Evolutionary conservation across 2,329 filamentous ascomycete species (phyloP), one percentile per base, ranked within the genome.

Genomic region (Colletotrichum cuscutae): DNA sequence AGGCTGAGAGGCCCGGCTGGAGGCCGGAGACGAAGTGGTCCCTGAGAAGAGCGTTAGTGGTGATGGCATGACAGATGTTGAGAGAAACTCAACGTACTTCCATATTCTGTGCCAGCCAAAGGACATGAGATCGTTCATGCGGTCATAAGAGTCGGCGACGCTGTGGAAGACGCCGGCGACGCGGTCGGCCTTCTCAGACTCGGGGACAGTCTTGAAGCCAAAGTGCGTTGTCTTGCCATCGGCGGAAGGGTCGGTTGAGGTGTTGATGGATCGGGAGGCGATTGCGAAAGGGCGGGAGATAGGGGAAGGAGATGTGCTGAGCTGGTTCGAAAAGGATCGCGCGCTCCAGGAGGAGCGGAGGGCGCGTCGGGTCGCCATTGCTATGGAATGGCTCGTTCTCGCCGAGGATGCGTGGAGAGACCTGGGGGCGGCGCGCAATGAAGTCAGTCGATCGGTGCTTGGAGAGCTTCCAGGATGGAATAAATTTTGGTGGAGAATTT

Each of bases 71-170:
- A 37, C 30, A 42, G 32, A 42, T 30, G 24, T 15, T 15, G 37
- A 57, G 61, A 49, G 49, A 37, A 12, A 22, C 19, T 11, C 58
- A n/a, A 82, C 88, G 62, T 77, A 90, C 90, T 93, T 99, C 97
- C 97, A 99, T 49, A 99, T 86, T 56, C 97, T 93, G 83, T 99
- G 97, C 84, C 98, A 95, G 68, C 97, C 97, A 60, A 99, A 90
- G 8, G 97, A 98, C 97, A 99, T 99, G 77, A 98, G 89, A 82
- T 99, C 97, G 85, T 99, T 99, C 97, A 99, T 99, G 75, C 92
- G 93, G 83, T 99, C 97, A 85, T 99, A 99, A 22, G 93, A 95
- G 75, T 94, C 92, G 77, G 97, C 97, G 53, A 99, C 97, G 76
- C 93, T 98, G 82, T 94, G 96, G 86, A 99, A 99, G 71, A 99